These are phyloP conservation scores for Vanderwaltozyma verrucispora DNA, from an alignment of 805 yeast species.

Conservation along the genomic window DNA sequence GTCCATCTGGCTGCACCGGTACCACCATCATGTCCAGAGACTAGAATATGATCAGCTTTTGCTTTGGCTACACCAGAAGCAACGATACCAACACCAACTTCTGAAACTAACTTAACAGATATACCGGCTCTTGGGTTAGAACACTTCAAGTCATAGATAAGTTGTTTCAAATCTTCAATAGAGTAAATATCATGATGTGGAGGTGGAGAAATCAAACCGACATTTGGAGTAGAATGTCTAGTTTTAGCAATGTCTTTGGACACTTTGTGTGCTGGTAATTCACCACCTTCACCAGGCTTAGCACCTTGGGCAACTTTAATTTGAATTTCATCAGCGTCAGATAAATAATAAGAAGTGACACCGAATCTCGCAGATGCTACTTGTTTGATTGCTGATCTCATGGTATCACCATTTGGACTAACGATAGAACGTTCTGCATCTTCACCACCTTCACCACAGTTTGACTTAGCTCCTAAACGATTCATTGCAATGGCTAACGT, in stretches of 20 bases:
- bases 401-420: constrained; percentile 83
- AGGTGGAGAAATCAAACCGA: constrained; percentile 95
- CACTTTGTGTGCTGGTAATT: constrained; percentile 90
- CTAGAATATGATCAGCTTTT: constrained; percentile 90
- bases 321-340: constrained; percentile 96
- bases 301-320: constrained; percentile 99
- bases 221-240: constrained; percentile 94
- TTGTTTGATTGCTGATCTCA: constrained; percentile 98
- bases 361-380: constrained; percentile 98
- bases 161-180: constrained; percentile 93
- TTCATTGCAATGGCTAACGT: constrained; percentile 98
- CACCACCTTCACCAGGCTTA: constrained; percentile 99
- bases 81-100: constrained; percentile 98
- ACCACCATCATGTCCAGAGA: constrained; percentile 99
- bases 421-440: constrained; percentile 82
- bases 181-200: constrained; percentile 99
- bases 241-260: constrained; percentile 82
- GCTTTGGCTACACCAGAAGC: constrained; percentile 99
- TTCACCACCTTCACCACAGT: constrained; percentile 99
- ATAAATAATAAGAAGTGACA: constrained; percentile 86
- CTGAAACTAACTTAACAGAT: constrained; percentile 92
- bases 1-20: constrained; percentile 99
- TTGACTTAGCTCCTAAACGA: constrained; percentile 93
- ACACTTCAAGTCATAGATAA: constrained; percentile 92
- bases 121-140: constrained; percentile 95